Base-by-base conservation (phyloP, 2,329 filamentous ascomycete species). In the Stagonosporopsis vannaccii region DNA sequence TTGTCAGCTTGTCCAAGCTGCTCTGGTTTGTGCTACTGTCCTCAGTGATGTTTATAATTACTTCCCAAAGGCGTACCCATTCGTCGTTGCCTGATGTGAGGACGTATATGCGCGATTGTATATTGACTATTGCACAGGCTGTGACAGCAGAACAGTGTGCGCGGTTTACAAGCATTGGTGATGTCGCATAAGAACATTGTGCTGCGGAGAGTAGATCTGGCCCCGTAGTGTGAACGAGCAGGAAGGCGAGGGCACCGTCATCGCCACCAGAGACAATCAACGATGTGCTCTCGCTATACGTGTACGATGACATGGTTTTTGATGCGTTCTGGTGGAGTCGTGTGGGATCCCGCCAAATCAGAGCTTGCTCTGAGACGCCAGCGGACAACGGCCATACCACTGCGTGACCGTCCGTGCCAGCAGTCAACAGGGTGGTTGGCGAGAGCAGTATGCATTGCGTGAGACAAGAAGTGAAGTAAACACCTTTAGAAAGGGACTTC, bases 351-450 rank as follows among this genome's bases (percentile, higher is more conserved):
- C 64, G 52, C 67, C 68, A 73, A 2, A 44, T 77, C 73, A 43
- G 77, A 5, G 35, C 19, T 32, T 25, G 44, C 22, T 8, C 19
- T 20, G 28, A 13, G 6, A 44, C 17, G 32, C 51, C 20, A 62
- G 48, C 26, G 1, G 51, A 39, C 3, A 82, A 57, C 37, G 79
- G 70, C 86, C 87, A 93, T 0, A 89, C 63, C 0, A 85, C 85
- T 17, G 96, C 68, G 65, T 89, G 83, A 0, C 94, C 94, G 71
- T 98, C 94, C 0, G 94, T 97, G 1, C 90, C 89, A 1, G 89
- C 86, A 1, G 90, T 92, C 19, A 92, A 74, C 22, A 90, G 65
- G 8, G 75, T 74, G 1, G 48, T 53, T 6, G 64, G 72, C 2
- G 72, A 73, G 47, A 78, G 62, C 56, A 78, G 80, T 40, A 70